A percentile compares a stretch with the other conserved stretches of the same genome.
These are phyloP conservation scores for Globisporangium rhizosaccharum DNA, from an alignment of 352 stramenopile genomes.

Conservation along the genomic window DNA sequence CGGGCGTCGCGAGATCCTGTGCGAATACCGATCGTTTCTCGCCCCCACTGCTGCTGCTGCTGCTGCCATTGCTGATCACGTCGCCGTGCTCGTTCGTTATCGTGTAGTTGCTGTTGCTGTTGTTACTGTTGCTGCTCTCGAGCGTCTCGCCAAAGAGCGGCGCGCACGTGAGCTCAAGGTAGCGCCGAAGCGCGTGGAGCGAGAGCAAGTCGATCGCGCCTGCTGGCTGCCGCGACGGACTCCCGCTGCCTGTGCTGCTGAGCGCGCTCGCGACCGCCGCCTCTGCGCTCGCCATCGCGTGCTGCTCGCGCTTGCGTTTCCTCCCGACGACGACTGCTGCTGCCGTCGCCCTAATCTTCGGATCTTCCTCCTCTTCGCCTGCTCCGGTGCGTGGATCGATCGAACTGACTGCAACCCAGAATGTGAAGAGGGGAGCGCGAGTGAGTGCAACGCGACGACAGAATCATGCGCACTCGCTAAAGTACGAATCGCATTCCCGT, in stretches of 20 bases:
- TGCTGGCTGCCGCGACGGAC: conserved; percentile 14
- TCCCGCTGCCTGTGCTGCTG: conserved; percentile 17
- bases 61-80: not conserved
- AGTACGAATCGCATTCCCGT: too few relatives aligned
- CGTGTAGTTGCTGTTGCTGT: not conserved
- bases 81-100: not conserved
- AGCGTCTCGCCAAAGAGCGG: conserved; percentile 59
- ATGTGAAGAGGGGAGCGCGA: too few relatives aligned
- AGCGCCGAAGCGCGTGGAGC: conserved; percentile 41
- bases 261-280: conserved; percentile 5
- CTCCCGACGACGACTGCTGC: conserved; percentile 3
- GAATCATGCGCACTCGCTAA: too few relatives aligned
- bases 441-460: too few relatives aligned
- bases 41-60: not conserved
- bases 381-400: too few relatives aligned
- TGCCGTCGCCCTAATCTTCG: conserved; percentile 13
- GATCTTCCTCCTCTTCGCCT: conserved; percentile 1
- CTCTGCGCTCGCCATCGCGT: conserved; percentile 9
- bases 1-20: conserved; percentile 28
- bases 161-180: conserved; percentile 61
- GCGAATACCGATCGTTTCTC: conserved; percentile 21
- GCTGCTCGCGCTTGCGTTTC: conserved; percentile 16
- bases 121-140: conserved; percentile 13
- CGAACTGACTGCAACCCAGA: too few relatives aligned
- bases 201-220: conserved; percentile 32